These are phyloP conservation scores for Fagus sylvatica DNA, from an alignment of 306 rosid genomes.

Conservation along the genomic window DNA sequence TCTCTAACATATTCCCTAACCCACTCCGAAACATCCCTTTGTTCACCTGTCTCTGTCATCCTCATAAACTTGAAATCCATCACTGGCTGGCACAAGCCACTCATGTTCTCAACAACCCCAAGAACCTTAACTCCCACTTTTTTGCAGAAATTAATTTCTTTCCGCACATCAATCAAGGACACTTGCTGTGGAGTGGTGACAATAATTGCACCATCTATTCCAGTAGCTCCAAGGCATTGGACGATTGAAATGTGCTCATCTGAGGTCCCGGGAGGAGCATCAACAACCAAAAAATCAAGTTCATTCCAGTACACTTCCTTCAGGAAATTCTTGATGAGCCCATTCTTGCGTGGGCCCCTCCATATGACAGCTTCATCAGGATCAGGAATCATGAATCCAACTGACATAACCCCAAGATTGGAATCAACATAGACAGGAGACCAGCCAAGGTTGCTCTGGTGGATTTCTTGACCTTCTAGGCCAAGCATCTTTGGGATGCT, in stretches of 20 bases:
- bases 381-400: slow-evolving; percentile 81
- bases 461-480: slow-evolving; percentile 87
- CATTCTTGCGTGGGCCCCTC: slow-evolving; percentile 93
- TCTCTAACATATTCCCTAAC: slow-evolving; percentile 54
- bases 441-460: slow-evolving; percentile 97
- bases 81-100: slow-evolving; percentile 70
- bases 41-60: slow-evolving; percentile 59
- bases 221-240: slow-evolving; percentile 66
- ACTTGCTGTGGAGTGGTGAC: slow-evolving; percentile 96
- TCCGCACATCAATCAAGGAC: slow-evolving; percentile 79
- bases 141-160: slow-evolving; percentile 90
- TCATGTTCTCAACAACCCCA: slow-evolving; percentile 94
- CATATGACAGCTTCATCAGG: slow-evolving; percentile 86
- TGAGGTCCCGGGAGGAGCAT: slow-evolving; percentile 98
- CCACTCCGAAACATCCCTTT: slow-evolving; percentile 74
- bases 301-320: slow-evolving; percentile 94
- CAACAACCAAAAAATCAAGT: slow-evolving; percentile 83
- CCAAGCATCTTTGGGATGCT: slow-evolving; percentile 98
- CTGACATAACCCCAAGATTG: slow-evolving; percentile 93
- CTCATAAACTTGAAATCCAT: slow-evolving; percentile 60
- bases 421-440: slow-evolving; percentile 93
- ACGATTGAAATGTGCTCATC: slow-evolving; percentile 90
- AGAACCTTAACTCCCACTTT: slow-evolving; percentile 76
- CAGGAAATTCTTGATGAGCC: slow-evolving; percentile 81
- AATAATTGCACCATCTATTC: slow-evolving; percentile 89